Evolutionary conservation across 2,329 filamentous ascomycete genomes (phyloP).

Genomic region (Pseudogymnoascus sp.): DNA sequence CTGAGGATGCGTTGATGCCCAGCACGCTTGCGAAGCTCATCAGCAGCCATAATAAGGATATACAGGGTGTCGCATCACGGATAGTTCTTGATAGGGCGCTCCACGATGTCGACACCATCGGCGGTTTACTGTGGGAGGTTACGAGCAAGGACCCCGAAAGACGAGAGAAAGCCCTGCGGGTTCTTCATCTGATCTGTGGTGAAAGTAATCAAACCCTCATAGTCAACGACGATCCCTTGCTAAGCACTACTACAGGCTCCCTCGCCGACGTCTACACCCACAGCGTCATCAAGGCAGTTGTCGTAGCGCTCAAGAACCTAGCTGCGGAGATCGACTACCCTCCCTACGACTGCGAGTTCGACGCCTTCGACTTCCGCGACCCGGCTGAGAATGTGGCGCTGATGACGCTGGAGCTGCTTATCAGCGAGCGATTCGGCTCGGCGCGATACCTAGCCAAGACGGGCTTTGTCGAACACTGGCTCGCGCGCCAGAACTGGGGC

Average conservation of each 20-base stretch:
- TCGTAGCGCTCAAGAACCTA: slow-evolving; percentile 52
- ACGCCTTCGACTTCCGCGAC: slow-evolving; percentile 56
- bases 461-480: slow-evolving; percentile 63
- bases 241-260: slow-evolving; percentile 19
- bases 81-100: slow-evolving; percentile 50
- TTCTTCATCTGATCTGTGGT: slow-evolving; percentile 48
- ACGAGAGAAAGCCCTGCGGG: slow-evolving; percentile 48
- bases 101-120: slow-evolving; percentile 47
- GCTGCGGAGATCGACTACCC: slow-evolving; percentile 43
- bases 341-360: slow-evolving; percentile 48
- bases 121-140: slow-evolving; percentile 48
- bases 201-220: slow-evolving; percentile 29
- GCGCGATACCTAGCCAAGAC: slow-evolving; percentile 51
- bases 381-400: slow-evolving; percentile 53
- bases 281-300: slow-evolving; percentile 38
- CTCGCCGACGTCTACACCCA: slow-evolving; percentile 22
- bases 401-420: slow-evolving; percentile 48
- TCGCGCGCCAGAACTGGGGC: slow-evolving; percentile 66
- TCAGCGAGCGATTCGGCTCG: slow-evolving; percentile 47
- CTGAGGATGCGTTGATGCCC: slow-evolving; percentile 61
- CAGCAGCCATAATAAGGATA: slow-evolving; percentile 62
- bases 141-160: slow-evolving; percentile 51
- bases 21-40: slow-evolving; percentile 61
- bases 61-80: slow-evolving; percentile 58
- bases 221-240: slow-evolving; percentile 14